A percentile compares a stretch with the other conserved stretches of the same genome.
phyloP scores from a whole-genome alignment of 2,329 filamentous ascomycete species.

The Lasiodiplodia citricola region DNA sequence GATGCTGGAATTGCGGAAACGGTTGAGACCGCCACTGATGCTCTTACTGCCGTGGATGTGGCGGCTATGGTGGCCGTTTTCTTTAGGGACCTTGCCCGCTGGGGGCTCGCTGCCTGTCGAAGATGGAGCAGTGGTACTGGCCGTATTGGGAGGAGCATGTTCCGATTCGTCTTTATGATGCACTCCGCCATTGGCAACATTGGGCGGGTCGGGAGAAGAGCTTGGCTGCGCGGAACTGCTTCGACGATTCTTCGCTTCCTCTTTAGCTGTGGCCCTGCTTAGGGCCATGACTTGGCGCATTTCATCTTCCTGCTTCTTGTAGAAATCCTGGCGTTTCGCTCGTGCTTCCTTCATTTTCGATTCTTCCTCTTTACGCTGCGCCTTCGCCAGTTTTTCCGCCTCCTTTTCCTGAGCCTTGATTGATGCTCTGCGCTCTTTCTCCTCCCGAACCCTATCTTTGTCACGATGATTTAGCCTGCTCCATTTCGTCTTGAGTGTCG shows the following conservation, averaged over 20 bases:
- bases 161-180: constrained; percentile 13
- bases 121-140: constrained; percentile 15
- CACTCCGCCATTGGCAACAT: background rate
- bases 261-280: constrained; percentile 64
- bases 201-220: background rate
- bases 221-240: background rate
- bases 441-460: constrained; percentile 31
- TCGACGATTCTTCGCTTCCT: constrained; percentile 34
- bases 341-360: constrained; percentile 39
- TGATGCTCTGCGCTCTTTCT: constrained; percentile 27
- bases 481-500: constrained; percentile 18
- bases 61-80: constrained; percentile 23
- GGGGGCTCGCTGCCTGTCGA: constrained; percentile 9
- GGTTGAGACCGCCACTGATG: constrained; percentile 58
- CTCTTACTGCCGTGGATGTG: constrained; percentile 31
- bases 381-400: constrained; percentile 50
- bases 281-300: constrained; percentile 68
- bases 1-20: constrained; percentile 75
- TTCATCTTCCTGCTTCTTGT: constrained; percentile 66
- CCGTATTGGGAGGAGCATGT: constrained; percentile 11
- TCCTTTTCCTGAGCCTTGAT: constrained; percentile 59
- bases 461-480: constrained; percentile 10
- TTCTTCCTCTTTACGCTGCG: constrained; percentile 54
- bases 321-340: constrained; percentile 58
- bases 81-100: constrained; percentile 32